These are phyloP conservation scores for Candida sojae DNA, from an alignment of 1,139 yeast species.

Conservation along the genomic window DNA sequence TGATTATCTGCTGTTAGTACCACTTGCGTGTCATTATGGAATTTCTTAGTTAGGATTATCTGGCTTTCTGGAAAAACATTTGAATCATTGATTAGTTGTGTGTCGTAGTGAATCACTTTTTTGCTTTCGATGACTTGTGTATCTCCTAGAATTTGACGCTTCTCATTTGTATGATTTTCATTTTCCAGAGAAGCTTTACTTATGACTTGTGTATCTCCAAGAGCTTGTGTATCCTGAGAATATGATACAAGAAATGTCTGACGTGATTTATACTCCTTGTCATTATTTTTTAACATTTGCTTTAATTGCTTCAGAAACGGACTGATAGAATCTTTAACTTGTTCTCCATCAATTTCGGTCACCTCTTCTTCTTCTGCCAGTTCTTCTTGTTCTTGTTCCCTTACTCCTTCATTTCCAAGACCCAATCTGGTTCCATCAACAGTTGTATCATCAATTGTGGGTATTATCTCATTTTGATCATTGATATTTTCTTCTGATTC, in stretches of 20 bases:
- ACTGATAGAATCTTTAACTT: neutral
- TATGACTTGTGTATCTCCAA: neutral
- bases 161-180: neutral
- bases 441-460: neutral
- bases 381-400: neutral
- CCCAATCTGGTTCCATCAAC: too few relatives aligned
- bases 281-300: neutral
- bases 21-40: slow-evolving; percentile 5
- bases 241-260: neutral
- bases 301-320: slow-evolving; percentile 3
- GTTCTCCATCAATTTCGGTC: neutral
- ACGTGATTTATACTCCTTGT: neutral
- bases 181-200: neutral
- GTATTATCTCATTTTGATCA: neutral
- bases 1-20: neutral
- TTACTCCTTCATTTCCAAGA: too few relatives aligned
- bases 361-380: neutral
- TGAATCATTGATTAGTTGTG: too few relatives aligned
- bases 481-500: neutral
- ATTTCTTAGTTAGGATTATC: too few relatives aligned
- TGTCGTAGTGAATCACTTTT: neutral
- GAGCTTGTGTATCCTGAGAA: neutral
- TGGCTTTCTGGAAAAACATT: too few relatives aligned
- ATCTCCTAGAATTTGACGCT: slow-evolving; percentile 1
- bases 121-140: neutral